Evolutionary conservation across 306 rosid species (phyloP).

Genomic region (Casuarina cunninghamiana): DNA sequence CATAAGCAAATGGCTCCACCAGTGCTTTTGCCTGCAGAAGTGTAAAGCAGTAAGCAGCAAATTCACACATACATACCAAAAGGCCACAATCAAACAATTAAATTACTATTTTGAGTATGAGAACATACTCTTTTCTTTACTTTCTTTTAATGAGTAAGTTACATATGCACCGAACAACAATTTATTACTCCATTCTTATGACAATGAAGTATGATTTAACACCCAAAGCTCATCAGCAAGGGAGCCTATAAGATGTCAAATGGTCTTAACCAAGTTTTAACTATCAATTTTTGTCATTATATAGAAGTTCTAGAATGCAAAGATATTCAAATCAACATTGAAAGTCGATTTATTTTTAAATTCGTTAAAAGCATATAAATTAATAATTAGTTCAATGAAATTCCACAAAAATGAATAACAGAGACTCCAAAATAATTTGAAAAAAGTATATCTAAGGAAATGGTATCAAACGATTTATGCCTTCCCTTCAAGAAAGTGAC

Average conservation of each 20-base stretch:
- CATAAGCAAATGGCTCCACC: slow-evolving; percentile 67
- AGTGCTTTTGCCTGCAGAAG: slow-evolving; percentile 73
- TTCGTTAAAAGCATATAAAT: neutral
- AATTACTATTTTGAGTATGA: slow-evolving; percentile 5
- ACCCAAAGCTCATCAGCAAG: neutral
- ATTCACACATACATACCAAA: slow-evolving; percentile 10
- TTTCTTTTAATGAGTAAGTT: neutral
- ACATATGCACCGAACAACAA: neutral
- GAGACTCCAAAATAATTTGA: neutral
- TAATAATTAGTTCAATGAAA: neutral
- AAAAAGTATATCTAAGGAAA: neutral
- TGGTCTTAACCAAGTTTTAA: neutral
- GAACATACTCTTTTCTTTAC: neutral
- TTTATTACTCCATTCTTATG: neutral
- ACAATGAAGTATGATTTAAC: neutral
- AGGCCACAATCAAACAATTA: slow-evolving; percentile 19
- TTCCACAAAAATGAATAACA: neutral
- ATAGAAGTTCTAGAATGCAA: neutral
- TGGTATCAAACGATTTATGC: neutral
- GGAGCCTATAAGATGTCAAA: neutral
- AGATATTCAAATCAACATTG: neutral
- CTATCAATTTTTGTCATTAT: neutral
- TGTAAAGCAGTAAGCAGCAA: slow-evolving; percentile 16
- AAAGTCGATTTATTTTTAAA: neutral
- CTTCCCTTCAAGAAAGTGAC: neutral